Conservation (phyloP, 2,329 filamentous ascomycete species). For the Reticulascus tulasneorum region DNA sequence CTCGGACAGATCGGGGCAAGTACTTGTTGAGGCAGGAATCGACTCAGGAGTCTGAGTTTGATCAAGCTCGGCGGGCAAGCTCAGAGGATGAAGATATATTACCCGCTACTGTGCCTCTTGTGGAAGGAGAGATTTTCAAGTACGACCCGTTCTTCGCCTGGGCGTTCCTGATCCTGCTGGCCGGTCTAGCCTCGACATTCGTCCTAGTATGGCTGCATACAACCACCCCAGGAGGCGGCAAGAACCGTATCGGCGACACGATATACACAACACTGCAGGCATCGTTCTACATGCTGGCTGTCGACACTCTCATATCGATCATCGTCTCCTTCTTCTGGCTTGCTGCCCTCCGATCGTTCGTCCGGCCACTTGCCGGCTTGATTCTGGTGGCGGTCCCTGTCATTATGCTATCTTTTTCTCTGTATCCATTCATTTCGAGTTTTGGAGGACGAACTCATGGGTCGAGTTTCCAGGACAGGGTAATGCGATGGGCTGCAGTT, state of each 20-base stretch:
- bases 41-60: slow-evolving; percentile 45
- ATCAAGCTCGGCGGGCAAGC: slow-evolving; percentile 34
- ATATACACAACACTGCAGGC: slow-evolving; percentile 85
- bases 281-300: slow-evolving; percentile 83
- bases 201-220: slow-evolving; percentile 90
- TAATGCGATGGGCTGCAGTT: slow-evolving; percentile 83
- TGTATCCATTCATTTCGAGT: slow-evolving; percentile 89
- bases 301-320: slow-evolving; percentile 88
- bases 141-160: slow-evolving; percentile 93
- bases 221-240: slow-evolving; percentile 66
- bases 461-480: slow-evolving; percentile 75
- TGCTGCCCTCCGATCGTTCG: slow-evolving; percentile 80
- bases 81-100: slow-evolving; percentile 30
- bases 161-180: slow-evolving; percentile 80
- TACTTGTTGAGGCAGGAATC: slow-evolving; percentile 38
- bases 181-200: slow-evolving; percentile 81
- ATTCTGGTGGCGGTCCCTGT: slow-evolving; percentile 82
- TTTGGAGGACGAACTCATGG: slow-evolving; percentile 75
- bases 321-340: slow-evolving; percentile 89
- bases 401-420: slow-evolving; percentile 80
- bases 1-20: slow-evolving; percentile 30
- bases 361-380: slow-evolving; percentile 74
- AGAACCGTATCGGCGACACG: slow-evolving; percentile 79
- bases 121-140: slow-evolving; percentile 65
- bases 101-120: slow-evolving; percentile 45